Conservation (phyloP, 139 green algal species). For the Coelastrella sp. region DNA sequence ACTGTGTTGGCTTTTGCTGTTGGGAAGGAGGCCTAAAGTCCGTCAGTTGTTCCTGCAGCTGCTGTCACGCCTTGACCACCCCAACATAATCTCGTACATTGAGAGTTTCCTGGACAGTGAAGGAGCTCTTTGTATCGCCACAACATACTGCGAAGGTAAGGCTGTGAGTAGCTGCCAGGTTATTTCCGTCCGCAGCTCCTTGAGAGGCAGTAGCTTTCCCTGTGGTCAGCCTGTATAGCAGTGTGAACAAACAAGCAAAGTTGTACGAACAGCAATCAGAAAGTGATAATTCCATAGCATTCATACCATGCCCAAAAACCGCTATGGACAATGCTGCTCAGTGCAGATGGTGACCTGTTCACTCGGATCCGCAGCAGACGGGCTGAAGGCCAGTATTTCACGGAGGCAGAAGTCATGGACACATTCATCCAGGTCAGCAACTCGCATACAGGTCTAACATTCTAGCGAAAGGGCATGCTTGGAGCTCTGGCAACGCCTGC, state of each 20-base stretch:
- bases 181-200: no score
- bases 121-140: slow-evolving; percentile 68
- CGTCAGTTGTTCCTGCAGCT: slow-evolving; percentile 50
- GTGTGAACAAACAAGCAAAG: no score
- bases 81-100: slow-evolving; percentile 69
- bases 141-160: slow-evolving; percentile 69
- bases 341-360: slow-evolving; percentile 63
- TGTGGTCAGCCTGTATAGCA: no score
- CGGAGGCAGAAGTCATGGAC: slow-evolving; percentile 77
- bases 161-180: neutral
- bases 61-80: slow-evolving; percentile 68
- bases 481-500: no score
- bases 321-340: neutral
- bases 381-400: slow-evolving; percentile 53
- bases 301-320: no score
- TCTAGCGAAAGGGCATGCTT: no score
- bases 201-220: no score
- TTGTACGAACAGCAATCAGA: no score
- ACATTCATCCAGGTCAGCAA: slow-evolving; percentile 74
- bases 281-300: neutral
- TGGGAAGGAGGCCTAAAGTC: no score
- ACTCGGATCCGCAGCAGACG: slow-evolving; percentile 47
- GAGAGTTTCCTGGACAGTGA: slow-evolving; percentile 74
- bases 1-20: no score
- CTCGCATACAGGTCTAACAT: neutral